Base-by-base conservation (phyloP, 2,329 filamentous ascomycete species). In the Pseudomassariella vexata region DNA sequence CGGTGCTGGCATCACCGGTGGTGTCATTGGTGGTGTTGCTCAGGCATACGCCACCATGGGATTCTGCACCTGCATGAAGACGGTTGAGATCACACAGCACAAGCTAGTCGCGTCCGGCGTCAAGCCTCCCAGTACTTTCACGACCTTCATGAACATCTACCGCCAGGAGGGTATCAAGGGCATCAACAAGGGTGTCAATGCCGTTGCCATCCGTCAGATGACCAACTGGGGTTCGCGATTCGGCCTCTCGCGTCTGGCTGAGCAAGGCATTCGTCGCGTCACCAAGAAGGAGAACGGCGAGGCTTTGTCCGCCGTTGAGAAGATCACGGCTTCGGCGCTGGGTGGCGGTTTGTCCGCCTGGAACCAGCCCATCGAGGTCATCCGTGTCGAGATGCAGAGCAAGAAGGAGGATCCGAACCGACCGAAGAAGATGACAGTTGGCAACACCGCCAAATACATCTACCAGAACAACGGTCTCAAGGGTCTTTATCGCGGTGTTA, bases 21-120 rank as follows among this genome's bases (percentile, higher is more conserved):
- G 92, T 63, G 87, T 98, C 72, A 75, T 80, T 15, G 92, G 92
- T 59, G 92, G 92, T 74, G 80, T 98, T 38, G 92, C 90, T 28
- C 92, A 98, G 70, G 92, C 92, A 39, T 98, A 98, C 62, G 92
- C 92, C 46, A 98, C 92, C 60, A 98, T 98, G 90, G 92, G 92
- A 49, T 98, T 98, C 80, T 98, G 92, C 69, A 98, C 92, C 41
- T 98, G 92, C 78, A 98, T 98, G 92, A 98, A 98, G 81, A 98
- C 92, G 44, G 92, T 96, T 47, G 92, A 98, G 66, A 98, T 98
- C 66, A 98, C 92, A 57, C 94, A 95, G 70, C 84, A 92, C 74
- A 96, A 96, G 77, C 72, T 92, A 56, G 88, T 86, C 10, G 82
- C 86, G 20, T 47, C 79, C 25, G 92, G 92, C 49, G 78, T 82